Evolutionary conservation across 768 basidiomycete genomes (phyloP).

Genomic region (Lactarius psammicola): DNA sequence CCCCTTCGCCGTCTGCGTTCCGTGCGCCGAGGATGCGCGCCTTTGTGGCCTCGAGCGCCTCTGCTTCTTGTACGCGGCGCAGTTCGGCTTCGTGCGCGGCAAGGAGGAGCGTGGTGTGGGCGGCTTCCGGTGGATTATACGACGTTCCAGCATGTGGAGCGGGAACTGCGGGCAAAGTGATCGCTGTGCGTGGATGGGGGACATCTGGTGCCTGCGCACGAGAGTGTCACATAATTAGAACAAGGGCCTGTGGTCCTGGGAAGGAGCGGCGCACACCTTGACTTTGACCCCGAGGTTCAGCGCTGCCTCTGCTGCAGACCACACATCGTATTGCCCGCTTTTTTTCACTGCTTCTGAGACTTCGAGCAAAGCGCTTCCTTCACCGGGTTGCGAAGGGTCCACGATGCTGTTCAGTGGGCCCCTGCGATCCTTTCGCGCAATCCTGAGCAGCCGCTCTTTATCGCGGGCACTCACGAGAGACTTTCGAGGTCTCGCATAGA

Average conservation of each 20-base stretch:
- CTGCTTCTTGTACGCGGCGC: constrained; percentile 51
- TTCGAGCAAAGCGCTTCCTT: constrained; percentile 63
- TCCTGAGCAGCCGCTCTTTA: constrained; percentile 70
- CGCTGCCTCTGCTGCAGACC: constrained; percentile 45
- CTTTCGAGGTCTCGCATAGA: constrained; percentile 53
- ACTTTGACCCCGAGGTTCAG: constrained; percentile 41
- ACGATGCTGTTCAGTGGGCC: constrained; percentile 72
- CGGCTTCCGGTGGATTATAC: constrained; percentile 79
- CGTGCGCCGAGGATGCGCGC: constrained; percentile 54
- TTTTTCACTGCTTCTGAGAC: constrained; percentile 66
- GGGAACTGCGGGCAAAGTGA: constrained; percentile 61
- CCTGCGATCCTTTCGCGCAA: constrained; percentile 67
- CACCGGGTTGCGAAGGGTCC: constrained; percentile 64
- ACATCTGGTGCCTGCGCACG: constrained; percentile 47
- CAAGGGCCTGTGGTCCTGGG: not conserved
- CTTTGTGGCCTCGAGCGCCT: constrained; percentile 52
- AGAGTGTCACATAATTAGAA: not conserved
- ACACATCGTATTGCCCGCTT: constrained; percentile 66
- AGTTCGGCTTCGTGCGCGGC: constrained; percentile 67
- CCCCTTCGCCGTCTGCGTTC: constrained; percentile 34
- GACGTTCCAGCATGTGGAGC: constrained; percentile 82
- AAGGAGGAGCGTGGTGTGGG: constrained; percentile 68
- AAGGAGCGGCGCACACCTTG: constrained; percentile 46
- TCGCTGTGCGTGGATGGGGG: constrained; percentile 48
- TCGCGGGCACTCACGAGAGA: constrained; percentile 56